A percentile compares a stretch with the other conserved stretches of the same genome.
Evolutionary conservation across 257 asterid genomes (phyloP).

Genomic region (Solanum chilense): DNA sequence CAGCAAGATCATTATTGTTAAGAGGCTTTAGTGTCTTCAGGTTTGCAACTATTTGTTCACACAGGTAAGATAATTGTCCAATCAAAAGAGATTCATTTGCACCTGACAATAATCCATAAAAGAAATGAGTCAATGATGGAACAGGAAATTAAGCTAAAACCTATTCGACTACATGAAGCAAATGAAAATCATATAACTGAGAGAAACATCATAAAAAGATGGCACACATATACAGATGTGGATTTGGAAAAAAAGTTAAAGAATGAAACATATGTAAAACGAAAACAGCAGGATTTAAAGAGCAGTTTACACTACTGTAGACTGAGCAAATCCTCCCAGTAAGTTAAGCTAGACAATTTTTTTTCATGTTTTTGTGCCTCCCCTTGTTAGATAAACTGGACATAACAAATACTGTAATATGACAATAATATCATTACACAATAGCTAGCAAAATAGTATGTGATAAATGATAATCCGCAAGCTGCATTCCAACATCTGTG

Average conservation of each 20-base stretch:
- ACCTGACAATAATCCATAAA: conserved; percentile 25
- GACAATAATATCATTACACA: background rate
- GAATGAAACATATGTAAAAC: background rate
- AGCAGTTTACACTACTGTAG: background rate
- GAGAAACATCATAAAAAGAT: background rate
- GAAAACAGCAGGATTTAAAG: background rate
- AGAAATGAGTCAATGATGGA: background rate
- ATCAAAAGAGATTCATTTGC: conserved; percentile 14
- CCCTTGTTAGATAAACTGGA: background rate
- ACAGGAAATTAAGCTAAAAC: background rate
- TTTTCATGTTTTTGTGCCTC: background rate
- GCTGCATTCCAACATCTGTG: background rate
- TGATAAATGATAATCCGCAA: background rate
- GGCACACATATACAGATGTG: background rate
- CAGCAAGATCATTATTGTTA: conserved; percentile 14
- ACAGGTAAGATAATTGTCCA: conserved; percentile 30
- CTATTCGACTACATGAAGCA: background rate
- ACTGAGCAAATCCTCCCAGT: background rate
- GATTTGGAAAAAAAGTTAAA: background rate
- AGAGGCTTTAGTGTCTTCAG: conserved; percentile 27
- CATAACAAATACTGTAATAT: background rate
- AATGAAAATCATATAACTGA: background rate
- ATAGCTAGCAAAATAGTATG: background rate
- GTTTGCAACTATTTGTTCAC: conserved; percentile 40
- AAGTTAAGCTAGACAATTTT: background rate